These are phyloP conservation scores for Schizophyllum amplum DNA, from an alignment of 1,284 basidiomycete genomes.

Conservation along the genomic window DNA sequence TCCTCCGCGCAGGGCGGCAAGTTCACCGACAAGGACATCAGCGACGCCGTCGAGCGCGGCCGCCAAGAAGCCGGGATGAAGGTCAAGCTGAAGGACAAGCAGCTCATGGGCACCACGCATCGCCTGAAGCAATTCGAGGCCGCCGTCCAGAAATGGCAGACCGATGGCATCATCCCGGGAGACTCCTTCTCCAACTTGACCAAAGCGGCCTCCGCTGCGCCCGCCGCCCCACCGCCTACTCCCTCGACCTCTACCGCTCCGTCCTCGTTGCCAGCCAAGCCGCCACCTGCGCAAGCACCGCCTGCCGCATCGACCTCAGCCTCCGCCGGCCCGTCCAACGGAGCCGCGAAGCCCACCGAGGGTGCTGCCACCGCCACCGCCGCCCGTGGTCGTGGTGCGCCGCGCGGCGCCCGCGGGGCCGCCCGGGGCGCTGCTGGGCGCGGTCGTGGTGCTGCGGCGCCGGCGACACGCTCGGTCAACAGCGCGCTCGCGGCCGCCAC, in stretches of 20 bases:
- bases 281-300: constrained; percentile 15
- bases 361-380: constrained; percentile 17
- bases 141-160: constrained; percentile 48
- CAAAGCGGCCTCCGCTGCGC: not conserved
- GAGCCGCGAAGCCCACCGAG: constrained; percentile 28
- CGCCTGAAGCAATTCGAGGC: constrained; percentile 61
- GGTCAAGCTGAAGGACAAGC: constrained; percentile 59
- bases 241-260: constrained; percentile 15
- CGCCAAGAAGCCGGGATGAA: constrained; percentile 53
- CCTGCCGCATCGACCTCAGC: constrained; percentile 19
- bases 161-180: constrained; percentile 34
- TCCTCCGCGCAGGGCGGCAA: constrained; percentile 17
- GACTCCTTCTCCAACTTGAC: not conserved
- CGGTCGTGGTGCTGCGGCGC: constrained; percentile 9
- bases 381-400: constrained; percentile 10
- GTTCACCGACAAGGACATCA: constrained; percentile 17
- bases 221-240: constrained; percentile 11
- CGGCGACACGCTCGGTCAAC: constrained; percentile 6
- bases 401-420: not conserved
- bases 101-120: constrained; percentile 48
- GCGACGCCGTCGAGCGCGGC: constrained; percentile 43
- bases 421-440: not conserved
- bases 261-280: constrained; percentile 16
- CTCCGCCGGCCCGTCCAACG: constrained; percentile 12
- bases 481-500: constrained; percentile 17